These are phyloP conservation scores for Boletus subcaerulescens DNA, from an alignment of 768 basidiomycete species.

Conservation along the genomic window DNA sequence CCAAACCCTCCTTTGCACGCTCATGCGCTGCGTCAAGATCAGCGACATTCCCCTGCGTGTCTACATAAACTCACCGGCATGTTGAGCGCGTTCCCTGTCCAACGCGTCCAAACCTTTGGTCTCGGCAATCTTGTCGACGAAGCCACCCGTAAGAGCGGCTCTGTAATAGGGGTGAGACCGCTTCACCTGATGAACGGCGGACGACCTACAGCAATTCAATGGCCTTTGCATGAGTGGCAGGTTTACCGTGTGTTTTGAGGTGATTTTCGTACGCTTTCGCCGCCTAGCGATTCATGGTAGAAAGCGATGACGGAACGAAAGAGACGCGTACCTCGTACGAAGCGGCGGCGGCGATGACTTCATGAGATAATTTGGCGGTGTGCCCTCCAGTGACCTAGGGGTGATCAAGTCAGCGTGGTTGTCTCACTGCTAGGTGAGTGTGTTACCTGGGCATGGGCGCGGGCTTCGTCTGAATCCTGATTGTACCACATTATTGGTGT, in stretches of 20 bases:
- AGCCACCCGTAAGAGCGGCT: conserved; percentile 26
- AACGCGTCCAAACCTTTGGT: conserved; percentile 23
- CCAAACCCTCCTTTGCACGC: conserved; percentile 7
- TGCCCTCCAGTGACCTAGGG: conserved; percentile 19
- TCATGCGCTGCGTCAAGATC: conserved; percentile 13
- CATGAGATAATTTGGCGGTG: conserved; percentile 23
- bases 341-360: conserved; percentile 27
- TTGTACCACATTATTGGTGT: conserved; percentile 22
- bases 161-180: conserved; percentile 8
- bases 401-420: not conserved
- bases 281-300: conserved; percentile 14
- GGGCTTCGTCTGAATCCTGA: conserved; percentile 23
- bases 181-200: too few species aligned
- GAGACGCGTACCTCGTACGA: conserved; percentile 22
- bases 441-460: conserved; percentile 17
- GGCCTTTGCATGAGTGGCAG: conserved; percentile 23
- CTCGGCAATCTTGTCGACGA: conserved; percentile 24
- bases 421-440: not conserved
- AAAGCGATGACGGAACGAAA: not conserved
- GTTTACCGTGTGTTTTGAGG: conserved; percentile 15
- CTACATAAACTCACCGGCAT: conserved; percentile 15
- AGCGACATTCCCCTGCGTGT: not conserved
- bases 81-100: conserved; percentile 22
- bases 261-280: conserved; percentile 31
- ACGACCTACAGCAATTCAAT: conserved; percentile 24